Base-by-base conservation (phyloP, 495 filamentous ascomycete genomes). In the Aspergillus affinis region DNA sequence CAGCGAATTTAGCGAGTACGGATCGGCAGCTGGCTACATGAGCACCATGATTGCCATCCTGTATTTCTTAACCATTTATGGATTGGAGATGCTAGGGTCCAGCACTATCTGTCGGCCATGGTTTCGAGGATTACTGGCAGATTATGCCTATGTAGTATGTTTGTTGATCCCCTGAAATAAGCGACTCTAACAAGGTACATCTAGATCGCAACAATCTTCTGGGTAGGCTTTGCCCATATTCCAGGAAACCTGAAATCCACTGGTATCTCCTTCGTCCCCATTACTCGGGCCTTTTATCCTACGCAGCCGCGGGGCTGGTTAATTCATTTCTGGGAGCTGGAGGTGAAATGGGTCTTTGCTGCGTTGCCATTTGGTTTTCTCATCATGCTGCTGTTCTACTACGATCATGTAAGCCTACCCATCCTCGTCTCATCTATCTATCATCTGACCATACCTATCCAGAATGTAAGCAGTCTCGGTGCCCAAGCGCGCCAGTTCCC, bases 401-500 rank as follows among this genome's bases (percentile, higher is more conserved):
- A 90, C 68, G 91, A 95, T 67, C 91, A 94, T 30, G 51, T 51
- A 48, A 56, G 6, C 9, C 29, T 10, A 19, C 27, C 30, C 36
- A 48, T 9, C 49, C 23, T 2, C 12, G 18, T 6, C 50, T 30
- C 48, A 41, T 54, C 47, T 55, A 44, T 21, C 8, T 17, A 23
- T 17, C 26, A 8, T 6, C n/a, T 18, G 23, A 18, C 54, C 32
- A 51, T 73, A 41, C 63, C 49, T 56, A 0, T 19, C 29, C 18
- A 50, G 48, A 84, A 87, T 88, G 18, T 90, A 85, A 44, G 84
- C 86, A 67, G 64, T 44, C 82, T 95, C 55, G 92, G 90, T 36
- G 90, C 90, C 10, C 91, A 94, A 72, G 91, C 88, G 23, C 90
- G 85, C 51, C 87, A 93, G 63, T 95, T 93, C 69, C 91, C 91